Percentiles rank a stretch among this genome's conserved stretches.
phyloP scores from a whole-genome alignment of 2,329 filamentous ascomycete genomes.

The Tolypocladium amazonense region DNA sequence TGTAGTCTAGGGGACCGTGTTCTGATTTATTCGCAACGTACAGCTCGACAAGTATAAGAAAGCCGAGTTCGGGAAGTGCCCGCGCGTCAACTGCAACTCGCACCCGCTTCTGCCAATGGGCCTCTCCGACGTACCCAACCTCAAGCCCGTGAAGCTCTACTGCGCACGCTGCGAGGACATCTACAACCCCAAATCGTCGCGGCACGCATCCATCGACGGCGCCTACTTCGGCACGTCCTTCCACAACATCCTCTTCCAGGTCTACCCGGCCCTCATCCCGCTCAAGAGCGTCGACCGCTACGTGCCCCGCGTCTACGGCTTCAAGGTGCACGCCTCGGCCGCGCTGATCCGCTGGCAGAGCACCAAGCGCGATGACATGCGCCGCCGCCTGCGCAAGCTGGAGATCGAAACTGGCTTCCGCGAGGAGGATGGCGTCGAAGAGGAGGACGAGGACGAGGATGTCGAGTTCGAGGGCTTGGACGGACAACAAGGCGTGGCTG shows the following conservation, averaged over 20 bases:
- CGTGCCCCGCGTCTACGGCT: constrained; percentile 84
- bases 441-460: constrained; percentile 45
- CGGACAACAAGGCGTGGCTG: constrained; percentile 15
- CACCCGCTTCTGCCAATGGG: constrained; percentile 94
- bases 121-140: constrained; percentile 76
- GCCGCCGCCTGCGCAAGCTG: constrained; percentile 58
- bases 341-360: constrained; percentile 89
- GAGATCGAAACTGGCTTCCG: constrained; percentile 74
- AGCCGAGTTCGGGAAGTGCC: constrained; percentile 94
- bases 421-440: constrained; percentile 50
- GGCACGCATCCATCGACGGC: constrained; percentile 89
- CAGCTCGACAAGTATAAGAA: constrained; percentile 99
- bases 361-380: constrained; percentile 69
- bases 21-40: background rate
- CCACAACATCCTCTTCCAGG: constrained; percentile 98
- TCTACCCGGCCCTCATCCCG: constrained; percentile 84
- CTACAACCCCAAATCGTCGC: constrained; percentile 96
- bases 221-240: constrained; percentile 98
- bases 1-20: background rate
- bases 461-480: constrained; percentile 28
- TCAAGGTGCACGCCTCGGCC: constrained; percentile 86
- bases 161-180: constrained; percentile 95
- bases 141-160: constrained; percentile 92
- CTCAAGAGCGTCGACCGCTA: constrained; percentile 79
- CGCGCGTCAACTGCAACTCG: constrained; percentile 86